Percentiles rank a stretch among this genome's conserved stretches.
phyloP scores from a whole-genome alignment of 768 basidiomycete species.

The Tricholoma sp. region DNA sequence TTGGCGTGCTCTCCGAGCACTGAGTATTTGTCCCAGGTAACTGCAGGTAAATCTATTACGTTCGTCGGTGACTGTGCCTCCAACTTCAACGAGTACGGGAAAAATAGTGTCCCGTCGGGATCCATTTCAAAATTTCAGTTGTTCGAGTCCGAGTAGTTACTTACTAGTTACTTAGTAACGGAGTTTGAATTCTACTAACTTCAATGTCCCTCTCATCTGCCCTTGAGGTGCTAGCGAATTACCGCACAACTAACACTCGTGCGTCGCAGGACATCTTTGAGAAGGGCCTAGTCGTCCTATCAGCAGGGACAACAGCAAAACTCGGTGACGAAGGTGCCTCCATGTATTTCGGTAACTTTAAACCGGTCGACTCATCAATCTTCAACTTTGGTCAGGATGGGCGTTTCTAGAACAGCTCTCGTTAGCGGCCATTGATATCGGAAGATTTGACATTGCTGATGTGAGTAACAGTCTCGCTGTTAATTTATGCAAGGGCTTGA shows the following conservation, averaged over 20 bases:
- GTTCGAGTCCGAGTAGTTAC: no score
- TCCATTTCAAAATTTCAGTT: no score
- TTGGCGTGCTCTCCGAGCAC: no score
- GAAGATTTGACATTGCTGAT: conserved; percentile 66
- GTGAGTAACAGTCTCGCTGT: conserved; percentile 37
- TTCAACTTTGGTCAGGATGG: conserved; percentile 56
- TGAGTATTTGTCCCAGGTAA: no score
- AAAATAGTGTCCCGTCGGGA: no score
- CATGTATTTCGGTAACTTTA: neutral
- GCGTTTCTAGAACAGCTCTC: conserved; percentile 75
- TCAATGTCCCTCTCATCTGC: conserved; percentile 48
- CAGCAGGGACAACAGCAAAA: conserved; percentile 37
- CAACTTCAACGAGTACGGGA: no score
- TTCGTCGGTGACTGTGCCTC: no score
- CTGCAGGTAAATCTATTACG: no score
- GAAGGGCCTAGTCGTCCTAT: conserved; percentile 46
- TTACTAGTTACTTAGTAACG: no score
- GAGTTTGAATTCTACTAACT: no score
- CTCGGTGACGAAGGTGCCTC: conserved; percentile 54
- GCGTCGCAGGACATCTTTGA: conserved; percentile 58
- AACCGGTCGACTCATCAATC: neutral
- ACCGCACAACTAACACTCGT: conserved; percentile 44
- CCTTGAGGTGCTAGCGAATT: conserved; percentile 48
- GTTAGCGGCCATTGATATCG: conserved; percentile 73
- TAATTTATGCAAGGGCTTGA: conserved; percentile 12